Evolutionary conservation across 2,329 filamentous ascomycete genomes (phyloP), one percentile per base, ranked within the genome.

Genomic region (Emergomyces pasteurianus): DNA sequence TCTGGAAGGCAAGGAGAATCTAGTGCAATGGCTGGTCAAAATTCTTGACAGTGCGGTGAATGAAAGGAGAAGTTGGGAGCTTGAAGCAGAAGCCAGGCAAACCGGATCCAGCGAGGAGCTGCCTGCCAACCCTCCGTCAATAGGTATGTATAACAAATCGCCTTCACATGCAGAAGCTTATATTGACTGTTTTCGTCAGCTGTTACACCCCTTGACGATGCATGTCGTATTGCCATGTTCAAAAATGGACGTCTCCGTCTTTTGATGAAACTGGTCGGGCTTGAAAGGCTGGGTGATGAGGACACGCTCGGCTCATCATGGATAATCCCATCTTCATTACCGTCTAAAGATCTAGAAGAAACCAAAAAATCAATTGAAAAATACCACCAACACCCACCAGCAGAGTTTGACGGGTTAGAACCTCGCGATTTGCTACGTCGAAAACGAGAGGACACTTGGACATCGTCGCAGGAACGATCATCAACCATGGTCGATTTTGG

Each of bases 231-330:
- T 26, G 87, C 90, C 31, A 86, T 96, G 75, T 95, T 95, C 78
- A 95, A 90, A 70, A 95, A 97, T 73, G 86, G 89, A 10, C 87
- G 92, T 68, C 81, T 97, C 1, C 87, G 92, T 40, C 84, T 97
- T 1, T 81, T 99, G 3, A 87, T 97, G 82, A 86, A 80, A 1
- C 80, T 94, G 0, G 79, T 87, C 21, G 89, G 88, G 0, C 83
- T 95, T 63, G 80, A 87, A 67, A 81, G 86, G 58, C 70, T 83
- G 8, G 83, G 83, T 38, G 72, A 77, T 43, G 86, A 90, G 49
- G 89, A 95, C 69, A 86, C 89, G 3, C 80, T 83, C 0, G 88
- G 92, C 61, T 86, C 88, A 1, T 78, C 80, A 0, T 97, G 94
- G 94, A 77, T 89, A 50, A 80, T 97, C 47, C 88, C 91, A 0